These are phyloP conservation scores for Xylaria sp. DNA, from an alignment of 2,329 filamentous ascomycete genomes.

Conservation along the genomic window DNA sequence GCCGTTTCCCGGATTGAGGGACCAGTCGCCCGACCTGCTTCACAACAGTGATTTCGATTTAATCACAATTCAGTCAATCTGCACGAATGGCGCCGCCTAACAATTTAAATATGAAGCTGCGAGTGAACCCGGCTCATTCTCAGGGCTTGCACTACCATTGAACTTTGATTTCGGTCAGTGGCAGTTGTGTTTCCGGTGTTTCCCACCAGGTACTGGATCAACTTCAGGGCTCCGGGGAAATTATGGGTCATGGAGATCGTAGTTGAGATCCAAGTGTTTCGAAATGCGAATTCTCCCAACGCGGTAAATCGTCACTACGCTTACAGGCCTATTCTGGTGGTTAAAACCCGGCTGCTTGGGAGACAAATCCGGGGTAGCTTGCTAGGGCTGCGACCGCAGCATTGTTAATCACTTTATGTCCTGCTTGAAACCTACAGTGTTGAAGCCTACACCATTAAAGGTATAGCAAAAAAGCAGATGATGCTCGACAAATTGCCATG, in stretches of 20 bases:
- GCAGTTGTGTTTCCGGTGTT: background rate
- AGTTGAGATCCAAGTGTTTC: conserved; percentile 29
- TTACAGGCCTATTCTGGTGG: background rate
- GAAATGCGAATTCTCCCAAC: conserved; percentile 9
- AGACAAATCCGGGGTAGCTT: background rate
- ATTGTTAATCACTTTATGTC: background rate
- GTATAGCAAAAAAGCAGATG: background rate
- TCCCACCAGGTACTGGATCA: background rate
- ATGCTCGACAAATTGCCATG: background rate
- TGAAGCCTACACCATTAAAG: background rate
- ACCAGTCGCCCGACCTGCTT: background rate
- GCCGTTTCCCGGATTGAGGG: background rate
- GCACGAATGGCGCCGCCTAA: background rate
- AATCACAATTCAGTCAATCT: background rate
- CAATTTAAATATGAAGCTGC: background rate
- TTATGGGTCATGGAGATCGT: conserved; percentile 12
- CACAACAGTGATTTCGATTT: background rate
- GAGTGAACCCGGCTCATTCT: background rate
- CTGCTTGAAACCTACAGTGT: background rate
- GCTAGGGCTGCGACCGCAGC: background rate
- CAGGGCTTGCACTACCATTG: background rate
- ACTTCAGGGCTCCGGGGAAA: conserved; percentile 9
- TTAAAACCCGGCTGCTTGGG: background rate
- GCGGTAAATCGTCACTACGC: conserved; percentile 3
- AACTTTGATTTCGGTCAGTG: background rate